These are phyloP conservation scores for Dryadomyces sulphureus DNA, from an alignment of 2,329 filamentous ascomycete species.

Conservation along the genomic window DNA sequence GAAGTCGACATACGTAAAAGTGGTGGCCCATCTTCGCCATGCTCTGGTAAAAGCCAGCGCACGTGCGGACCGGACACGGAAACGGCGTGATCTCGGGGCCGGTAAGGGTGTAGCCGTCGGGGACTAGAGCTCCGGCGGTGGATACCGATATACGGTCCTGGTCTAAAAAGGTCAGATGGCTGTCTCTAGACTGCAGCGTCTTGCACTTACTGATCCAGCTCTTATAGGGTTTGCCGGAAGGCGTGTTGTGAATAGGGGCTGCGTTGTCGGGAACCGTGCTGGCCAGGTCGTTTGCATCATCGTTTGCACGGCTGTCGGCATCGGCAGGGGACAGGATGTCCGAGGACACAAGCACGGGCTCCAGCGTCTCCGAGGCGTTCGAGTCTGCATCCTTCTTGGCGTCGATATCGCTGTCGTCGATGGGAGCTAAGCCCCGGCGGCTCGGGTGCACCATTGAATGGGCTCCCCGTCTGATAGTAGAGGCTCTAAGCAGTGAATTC, in stretches of 20 bases:
- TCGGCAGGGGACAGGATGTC: background rate
- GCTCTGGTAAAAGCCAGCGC: background rate
- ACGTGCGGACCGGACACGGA: slow-evolving; percentile 5
- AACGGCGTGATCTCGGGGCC: background rate
- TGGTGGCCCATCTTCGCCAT: slow-evolving; percentile 1
- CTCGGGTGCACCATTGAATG: too few relatives aligned
- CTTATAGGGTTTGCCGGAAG: slow-evolving; percentile 1
- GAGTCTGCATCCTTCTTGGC: background rate
- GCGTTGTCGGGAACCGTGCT: background rate
- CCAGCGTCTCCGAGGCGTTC: background rate
- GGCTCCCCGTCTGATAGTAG: too few relatives aligned
- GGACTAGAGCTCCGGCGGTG: slow-evolving; percentile 3
- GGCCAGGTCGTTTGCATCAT: too few relatives aligned
- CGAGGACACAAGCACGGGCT: background rate
- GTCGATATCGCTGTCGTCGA: background rate
- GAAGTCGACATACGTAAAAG: background rate
- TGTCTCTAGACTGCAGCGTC: background rate
- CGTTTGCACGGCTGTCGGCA: too few relatives aligned
- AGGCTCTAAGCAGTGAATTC: too few relatives aligned
- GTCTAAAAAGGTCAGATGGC: background rate
- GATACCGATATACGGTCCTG: background rate
- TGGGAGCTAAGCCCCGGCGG: too few relatives aligned
- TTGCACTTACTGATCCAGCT: background rate
- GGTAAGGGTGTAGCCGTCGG: slow-evolving; percentile 3
- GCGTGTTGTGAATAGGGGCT: background rate